Percentiles rank a stretch among this genome's conserved stretches.
Conservation (phyloP, 176 grass and related monocot species). For the Bonia amplexicaulis region DNA sequence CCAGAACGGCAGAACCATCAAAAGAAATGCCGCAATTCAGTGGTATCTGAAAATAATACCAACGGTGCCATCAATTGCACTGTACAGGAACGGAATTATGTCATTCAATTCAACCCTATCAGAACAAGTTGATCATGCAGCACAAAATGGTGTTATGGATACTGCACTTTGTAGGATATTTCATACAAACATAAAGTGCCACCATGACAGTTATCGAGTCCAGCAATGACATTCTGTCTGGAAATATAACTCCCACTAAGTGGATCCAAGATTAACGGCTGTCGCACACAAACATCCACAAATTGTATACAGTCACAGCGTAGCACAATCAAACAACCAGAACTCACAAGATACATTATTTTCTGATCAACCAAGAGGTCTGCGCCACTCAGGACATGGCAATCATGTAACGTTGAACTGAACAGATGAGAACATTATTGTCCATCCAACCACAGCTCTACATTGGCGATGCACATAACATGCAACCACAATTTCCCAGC, state of each 20-base stretch:
- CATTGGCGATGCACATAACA: background rate
- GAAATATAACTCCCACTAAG: background rate
- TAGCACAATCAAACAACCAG: constrained; percentile 21
- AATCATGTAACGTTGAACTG: constrained; percentile 2
- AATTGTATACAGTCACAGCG: constrained; percentile 10
- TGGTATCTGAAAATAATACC: constrained; percentile 9
- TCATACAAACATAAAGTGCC: background rate
- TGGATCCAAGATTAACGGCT: constrained; percentile 2
- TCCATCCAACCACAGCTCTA: constrained; percentile 28
- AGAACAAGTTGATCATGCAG: constrained; percentile 18
- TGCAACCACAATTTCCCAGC: constrained; percentile 11
- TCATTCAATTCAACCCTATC: background rate
- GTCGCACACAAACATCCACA: constrained; percentile 16
- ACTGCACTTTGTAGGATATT: constrained; percentile 1
- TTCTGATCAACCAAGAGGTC: background rate
- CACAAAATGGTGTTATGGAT: background rate
- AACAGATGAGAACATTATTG: background rate
- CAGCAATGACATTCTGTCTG: constrained; percentile 8
- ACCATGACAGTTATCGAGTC: background rate
- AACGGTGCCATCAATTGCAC: constrained; percentile 2
- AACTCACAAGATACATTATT: constrained; percentile 22
- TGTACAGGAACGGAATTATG: background rate
- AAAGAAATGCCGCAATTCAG: constrained; percentile 9
- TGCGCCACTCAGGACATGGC: background rate
- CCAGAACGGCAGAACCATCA: background rate